A percentile compares a stretch with the other conserved stretches of the same genome.
phyloP scores from a whole-genome alignment of 169 alveolate species.

The Plasmodium gonderi region DNA sequence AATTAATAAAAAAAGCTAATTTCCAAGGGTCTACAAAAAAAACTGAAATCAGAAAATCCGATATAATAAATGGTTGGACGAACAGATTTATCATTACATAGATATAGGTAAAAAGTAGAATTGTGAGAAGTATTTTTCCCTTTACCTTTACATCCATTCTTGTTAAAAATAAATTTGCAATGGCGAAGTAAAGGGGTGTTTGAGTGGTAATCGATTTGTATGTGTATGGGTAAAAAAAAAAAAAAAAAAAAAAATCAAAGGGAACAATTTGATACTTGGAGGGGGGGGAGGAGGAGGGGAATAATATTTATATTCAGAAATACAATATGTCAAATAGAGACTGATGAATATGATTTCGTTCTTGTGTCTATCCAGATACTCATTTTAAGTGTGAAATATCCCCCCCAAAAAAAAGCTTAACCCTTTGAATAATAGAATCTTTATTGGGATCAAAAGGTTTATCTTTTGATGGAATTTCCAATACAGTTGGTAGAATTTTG shows the following conservation, averaged over 20 bases:
- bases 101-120: slow-evolving; percentile 17
- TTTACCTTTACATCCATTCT: slow-evolving; percentile 52
- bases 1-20: slow-evolving; percentile 53
- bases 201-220: no score
- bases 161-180: not conserved
- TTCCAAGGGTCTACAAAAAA: slow-evolving; percentile 77
- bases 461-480: slow-evolving; percentile 86
- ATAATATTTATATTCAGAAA: not conserved
- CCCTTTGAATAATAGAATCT: slow-evolving; percentile 83
- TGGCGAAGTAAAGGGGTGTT: no score
- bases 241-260: not conserved
- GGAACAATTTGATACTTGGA: no score
- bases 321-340: not conserved
- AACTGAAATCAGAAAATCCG: slow-evolving; percentile 56
- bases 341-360: not conserved
- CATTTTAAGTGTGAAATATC: slow-evolving; percentile 66
- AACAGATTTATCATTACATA: slow-evolving; percentile 66
- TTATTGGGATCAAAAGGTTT: slow-evolving; percentile 84
- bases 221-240: not conserved
- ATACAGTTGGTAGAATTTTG: slow-evolving; percentile 79
- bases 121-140: slow-evolving; percentile 39
- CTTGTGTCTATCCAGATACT: not conserved
- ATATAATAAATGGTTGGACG: slow-evolving; percentile 67
- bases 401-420: slow-evolving; percentile 82
- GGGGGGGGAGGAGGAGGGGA: not conserved